Percentiles rank a stretch among this genome's conserved stretches.
These are phyloP conservation scores for Niveomyces coronatus DNA, from an alignment of 2,329 filamentous ascomycete genomes.

Conservation along the genomic window DNA sequence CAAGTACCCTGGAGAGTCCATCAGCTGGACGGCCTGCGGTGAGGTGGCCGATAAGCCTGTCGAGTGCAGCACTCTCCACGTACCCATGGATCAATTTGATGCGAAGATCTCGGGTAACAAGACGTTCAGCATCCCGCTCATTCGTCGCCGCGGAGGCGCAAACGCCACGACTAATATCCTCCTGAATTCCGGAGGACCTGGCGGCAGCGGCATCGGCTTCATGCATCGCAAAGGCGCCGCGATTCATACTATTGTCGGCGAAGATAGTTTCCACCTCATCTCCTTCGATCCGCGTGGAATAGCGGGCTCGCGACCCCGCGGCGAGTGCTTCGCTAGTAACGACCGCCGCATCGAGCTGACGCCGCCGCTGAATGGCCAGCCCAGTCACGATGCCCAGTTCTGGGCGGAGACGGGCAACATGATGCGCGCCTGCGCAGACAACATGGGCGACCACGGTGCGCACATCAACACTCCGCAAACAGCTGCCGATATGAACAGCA, in stretches of 20 bases:
- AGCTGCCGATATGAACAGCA: conserved; percentile 40
- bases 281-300: conserved; percentile 39
- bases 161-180: conserved; percentile 34
- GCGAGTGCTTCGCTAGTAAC: conserved; percentile 28
- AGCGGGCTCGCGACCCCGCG: conserved; percentile 19
- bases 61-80: conserved; percentile 33
- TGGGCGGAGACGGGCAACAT: too few species aligned
- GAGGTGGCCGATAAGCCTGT: conserved; percentile 23
- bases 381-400: conserved; percentile 23
- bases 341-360: conserved; percentile 21
- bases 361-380: conserved; percentile 14
- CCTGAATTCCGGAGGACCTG: conserved; percentile 39
- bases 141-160: conserved; percentile 31
- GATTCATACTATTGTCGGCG: conserved; percentile 28
- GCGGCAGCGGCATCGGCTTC: conserved; percentile 31
- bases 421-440: too few species aligned
- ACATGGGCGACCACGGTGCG: conserved; percentile 31
- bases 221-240: conserved; percentile 25
- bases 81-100: conserved; percentile 38
- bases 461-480: conserved; percentile 41
- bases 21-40: conserved; percentile 31
- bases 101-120: conserved; percentile 21
- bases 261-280: conserved; percentile 32
- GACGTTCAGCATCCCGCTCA: conserved; percentile 34
- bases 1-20: conserved; percentile 24